A percentile compares a stretch with the other conserved stretches of the same genome.
These are phyloP conservation scores for Ophiostoma ips DNA, from an alignment of 2,329 filamentous ascomycete species.

Conservation along the genomic window DNA sequence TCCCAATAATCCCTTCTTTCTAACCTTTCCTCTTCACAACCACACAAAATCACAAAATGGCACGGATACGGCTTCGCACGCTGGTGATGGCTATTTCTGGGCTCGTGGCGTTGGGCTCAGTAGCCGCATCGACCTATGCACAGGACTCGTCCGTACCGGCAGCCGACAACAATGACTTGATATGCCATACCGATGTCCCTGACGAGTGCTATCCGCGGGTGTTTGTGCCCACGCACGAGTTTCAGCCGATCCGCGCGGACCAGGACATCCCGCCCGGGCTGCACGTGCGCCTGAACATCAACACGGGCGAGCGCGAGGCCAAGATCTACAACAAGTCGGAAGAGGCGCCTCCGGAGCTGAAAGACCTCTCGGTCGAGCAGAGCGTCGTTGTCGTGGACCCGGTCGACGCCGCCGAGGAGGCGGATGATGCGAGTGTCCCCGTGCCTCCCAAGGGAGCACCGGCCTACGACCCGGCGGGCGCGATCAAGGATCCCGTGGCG, in stretches of 20 bases:
- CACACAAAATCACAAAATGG: too few species aligned
- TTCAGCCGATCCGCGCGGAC: slow-evolving; percentile 47
- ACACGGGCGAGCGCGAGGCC: slow-evolving; percentile 49
- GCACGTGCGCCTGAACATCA: slow-evolving; percentile 51
- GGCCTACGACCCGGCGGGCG: slow-evolving; percentile 41
- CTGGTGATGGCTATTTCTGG: not conserved
- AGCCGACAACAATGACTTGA: slow-evolving; percentile 31
- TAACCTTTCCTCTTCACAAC: too few species aligned
- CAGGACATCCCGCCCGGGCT: slow-evolving; percentile 52
- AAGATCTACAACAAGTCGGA: slow-evolving; percentile 49
- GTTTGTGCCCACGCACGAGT: slow-evolving; percentile 50
- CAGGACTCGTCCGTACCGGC: not conserved
- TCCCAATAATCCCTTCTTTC: not conserved
- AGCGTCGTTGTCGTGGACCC: slow-evolving; percentile 42
- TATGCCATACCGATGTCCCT: slow-evolving; percentile 47
- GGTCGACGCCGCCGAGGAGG: slow-evolving; percentile 16
- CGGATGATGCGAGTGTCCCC: slow-evolving; percentile 9
- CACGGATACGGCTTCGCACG: not conserved
- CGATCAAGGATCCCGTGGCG: slow-evolving; percentile 37
- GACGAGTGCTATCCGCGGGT: slow-evolving; percentile 52
- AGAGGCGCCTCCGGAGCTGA: slow-evolving; percentile 26
- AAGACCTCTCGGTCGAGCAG: slow-evolving; percentile 38
- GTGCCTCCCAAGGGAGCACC: slow-evolving; percentile 36
- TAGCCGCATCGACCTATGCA: not conserved
- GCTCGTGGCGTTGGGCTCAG: not conserved